Evolutionary conservation across 176 grass and related monocot species (phyloP).

Genomic region (Alloteropsis semialata): DNA sequence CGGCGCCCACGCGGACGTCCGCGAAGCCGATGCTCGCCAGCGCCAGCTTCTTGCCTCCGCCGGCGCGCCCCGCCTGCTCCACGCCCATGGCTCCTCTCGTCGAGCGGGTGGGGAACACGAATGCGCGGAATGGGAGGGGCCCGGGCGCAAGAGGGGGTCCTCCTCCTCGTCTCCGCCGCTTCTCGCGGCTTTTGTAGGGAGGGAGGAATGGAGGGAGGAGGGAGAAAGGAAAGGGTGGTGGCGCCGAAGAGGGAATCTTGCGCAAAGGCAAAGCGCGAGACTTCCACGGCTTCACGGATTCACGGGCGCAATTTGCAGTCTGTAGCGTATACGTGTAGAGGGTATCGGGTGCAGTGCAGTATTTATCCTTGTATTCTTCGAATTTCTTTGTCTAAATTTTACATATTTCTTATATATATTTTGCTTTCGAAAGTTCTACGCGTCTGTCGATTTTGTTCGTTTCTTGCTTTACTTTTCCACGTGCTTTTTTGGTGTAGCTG

Average conservation of each 20-base stretch:
- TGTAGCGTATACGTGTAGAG: not conserved
- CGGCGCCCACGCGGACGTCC: constrained; percentile 17
- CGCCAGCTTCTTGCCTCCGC: constrained; percentile 29
- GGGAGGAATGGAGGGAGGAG: not conserved
- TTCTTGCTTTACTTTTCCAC: not conserved
- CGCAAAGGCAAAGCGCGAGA: not conserved
- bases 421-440: not conserved
- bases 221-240: not conserved
- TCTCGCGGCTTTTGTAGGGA: not conserved
- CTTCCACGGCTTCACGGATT: not conserved
- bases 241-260: not conserved
- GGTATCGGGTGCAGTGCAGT: not conserved
- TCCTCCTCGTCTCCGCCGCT: constrained; percentile 22
- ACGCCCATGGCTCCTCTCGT: constrained; percentile 26
- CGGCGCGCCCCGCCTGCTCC: constrained; percentile 4
- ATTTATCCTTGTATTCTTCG: no score
- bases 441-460: not conserved
- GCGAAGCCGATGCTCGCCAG: constrained; percentile 46
- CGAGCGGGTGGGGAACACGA: not conserved
- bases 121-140: not conserved
- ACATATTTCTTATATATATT: not conserved
- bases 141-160: not conserved
- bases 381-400: not conserved
- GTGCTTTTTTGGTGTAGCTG: not conserved
- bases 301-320: not conserved